phyloP scores from a whole-genome alignment of 768 basidiomycete species.

The Porpolomopsis calyptriformis region DNA sequence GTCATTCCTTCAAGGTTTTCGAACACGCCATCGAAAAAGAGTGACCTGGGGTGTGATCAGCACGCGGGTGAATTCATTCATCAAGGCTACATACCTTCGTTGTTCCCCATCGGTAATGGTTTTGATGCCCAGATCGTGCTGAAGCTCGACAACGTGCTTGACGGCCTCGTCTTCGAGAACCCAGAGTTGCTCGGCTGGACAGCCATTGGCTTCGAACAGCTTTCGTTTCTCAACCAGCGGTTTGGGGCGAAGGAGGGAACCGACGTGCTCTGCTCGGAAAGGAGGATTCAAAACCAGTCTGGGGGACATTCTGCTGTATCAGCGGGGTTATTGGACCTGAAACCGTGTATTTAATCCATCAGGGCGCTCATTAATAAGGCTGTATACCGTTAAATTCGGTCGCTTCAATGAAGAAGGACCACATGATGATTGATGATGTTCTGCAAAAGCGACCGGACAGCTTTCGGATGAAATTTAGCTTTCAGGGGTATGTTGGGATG shows the following conservation, averaged over 20 bases:
- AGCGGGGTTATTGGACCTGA: too few species aligned
- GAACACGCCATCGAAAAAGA: slow-evolving; percentile 59
- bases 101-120: slow-evolving; percentile 57
- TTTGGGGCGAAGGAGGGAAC: slow-evolving; percentile 47
- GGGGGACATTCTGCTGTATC: background rate
- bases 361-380: too few species aligned
- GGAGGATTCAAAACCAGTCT: slow-evolving; percentile 19
- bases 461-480: too few species aligned
- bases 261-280: slow-evolving; percentile 48
- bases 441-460: too few species aligned
- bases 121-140: slow-evolving; percentile 44
- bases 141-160: slow-evolving; percentile 40
- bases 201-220: slow-evolving; percentile 31
- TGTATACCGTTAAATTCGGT: too few species aligned
- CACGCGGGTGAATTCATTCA: slow-evolving; percentile 1
- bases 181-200: slow-evolving; percentile 33
- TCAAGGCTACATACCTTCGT: slow-evolving; percentile 20
- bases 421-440: too few species aligned
- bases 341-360: too few species aligned
- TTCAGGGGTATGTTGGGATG: too few species aligned
- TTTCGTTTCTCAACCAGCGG: slow-evolving; percentile 38
- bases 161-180: slow-evolving; percentile 45
- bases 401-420: too few species aligned
- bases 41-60: slow-evolving; percentile 25
- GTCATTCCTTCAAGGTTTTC: slow-evolving; percentile 57